Evolutionary conservation across 2,329 filamentous ascomycete genomes (phyloP), one percentile per base, ranked within the genome.

Genomic region (Domatiomyces globalis): DNA sequence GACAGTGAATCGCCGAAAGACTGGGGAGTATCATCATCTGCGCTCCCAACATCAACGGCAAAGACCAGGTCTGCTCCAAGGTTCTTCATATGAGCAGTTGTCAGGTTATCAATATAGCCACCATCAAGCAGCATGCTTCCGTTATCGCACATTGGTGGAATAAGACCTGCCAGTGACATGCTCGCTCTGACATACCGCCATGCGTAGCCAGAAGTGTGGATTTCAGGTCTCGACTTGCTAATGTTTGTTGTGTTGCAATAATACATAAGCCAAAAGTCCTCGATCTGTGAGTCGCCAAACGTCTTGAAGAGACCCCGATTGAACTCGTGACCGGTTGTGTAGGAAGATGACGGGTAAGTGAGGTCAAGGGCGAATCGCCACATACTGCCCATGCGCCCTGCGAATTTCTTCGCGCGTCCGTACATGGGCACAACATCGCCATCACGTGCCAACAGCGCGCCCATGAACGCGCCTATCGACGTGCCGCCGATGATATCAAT

Each of bases 201-300:
- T 0, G 92, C 90, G 63, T 98, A 98, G 12, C 92, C 92, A 54
- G 85, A 92, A 0, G 88, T 95, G 68, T 98, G 92, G 58, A 94
- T 89, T 65, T 98, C 92, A 2, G 81, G 81, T 18, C 90, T 79
- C 55, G 85, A 92, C 67, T 94, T 94, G 71, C 85, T 94, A 69
- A 98, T 96, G 67, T 96, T 98, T 39, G 94, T 98, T 0, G 92
- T 96, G 69, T 98, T 98, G 76, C 94, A 98, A 71, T 98, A 98
- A 66, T 87, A 98, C 60, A 95, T 88, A 9, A 98, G 78, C 92
- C 92, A 98, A 63, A 96, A 98, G 66, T 98, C 92, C 69, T 98
- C 92, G 52, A 98, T 96, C 65, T 96, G 92, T 8, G 87, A 86
- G 62, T 95, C 87, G 12, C 89, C 92, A 65, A 98, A 95, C 0